phyloP scores from a whole-genome alignment of 257 asterid species.

The Solanum appendiculatum region DNA sequence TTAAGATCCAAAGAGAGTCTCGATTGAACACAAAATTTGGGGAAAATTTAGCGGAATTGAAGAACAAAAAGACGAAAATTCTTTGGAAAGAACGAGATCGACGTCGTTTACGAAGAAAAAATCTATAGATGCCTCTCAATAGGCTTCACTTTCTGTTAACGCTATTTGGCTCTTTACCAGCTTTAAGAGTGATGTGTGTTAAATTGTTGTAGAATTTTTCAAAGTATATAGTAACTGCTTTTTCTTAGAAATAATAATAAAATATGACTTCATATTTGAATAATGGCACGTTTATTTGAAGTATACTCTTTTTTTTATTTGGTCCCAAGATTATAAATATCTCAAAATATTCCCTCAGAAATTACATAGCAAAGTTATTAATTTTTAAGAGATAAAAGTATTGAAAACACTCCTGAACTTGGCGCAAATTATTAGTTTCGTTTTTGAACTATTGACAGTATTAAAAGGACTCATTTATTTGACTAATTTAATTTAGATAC shows the following conservation, averaged over 20 bases:
- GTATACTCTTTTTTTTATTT: no score
- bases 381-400: no score
- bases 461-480: rapidly evolving
- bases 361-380: no score
- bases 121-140: background rate
- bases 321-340: no score
- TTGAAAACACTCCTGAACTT: no score
- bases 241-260: background rate
- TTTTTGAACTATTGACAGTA: no score
- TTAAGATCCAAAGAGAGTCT: background rate
- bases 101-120: background rate
- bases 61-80: background rate
- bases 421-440: no score
- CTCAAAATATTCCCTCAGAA: no score
- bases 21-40: background rate
- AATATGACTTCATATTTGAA: no score
- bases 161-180: background rate
- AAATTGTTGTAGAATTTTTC: background rate
- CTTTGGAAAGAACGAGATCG: background rate
- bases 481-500: no score
- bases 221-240: background rate
- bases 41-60: background rate
- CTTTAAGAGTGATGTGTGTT: background rate
- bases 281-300: no score
- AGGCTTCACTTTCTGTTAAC: background rate